These are phyloP conservation scores for Rhodomyrtus tomentosa DNA, from an alignment of 345 rosid genomes.

Conservation along the genomic window DNA sequence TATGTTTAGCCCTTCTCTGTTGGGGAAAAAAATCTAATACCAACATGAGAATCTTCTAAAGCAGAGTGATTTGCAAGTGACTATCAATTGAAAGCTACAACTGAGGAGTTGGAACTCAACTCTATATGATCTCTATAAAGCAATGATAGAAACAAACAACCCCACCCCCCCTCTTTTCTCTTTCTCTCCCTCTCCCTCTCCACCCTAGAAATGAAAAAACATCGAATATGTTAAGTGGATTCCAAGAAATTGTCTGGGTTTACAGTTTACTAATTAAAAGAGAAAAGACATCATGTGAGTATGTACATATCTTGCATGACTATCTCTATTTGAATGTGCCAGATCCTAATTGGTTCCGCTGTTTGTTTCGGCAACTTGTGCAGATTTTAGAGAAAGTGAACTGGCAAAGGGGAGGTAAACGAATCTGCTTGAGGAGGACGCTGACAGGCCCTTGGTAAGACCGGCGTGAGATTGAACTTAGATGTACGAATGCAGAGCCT, in stretches of 20 bases:
- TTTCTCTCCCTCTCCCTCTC: background rate
- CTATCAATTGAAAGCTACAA: background rate
- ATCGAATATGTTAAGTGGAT: background rate
- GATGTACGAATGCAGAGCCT: background rate
- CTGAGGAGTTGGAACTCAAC: background rate
- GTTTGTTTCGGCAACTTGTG: background rate
- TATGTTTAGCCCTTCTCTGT: background rate
- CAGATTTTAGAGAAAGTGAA: slow-evolving; percentile 23
- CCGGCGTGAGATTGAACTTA: background rate
- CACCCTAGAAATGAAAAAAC: background rate
- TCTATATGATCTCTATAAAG: background rate
- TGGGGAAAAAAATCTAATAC: background rate
- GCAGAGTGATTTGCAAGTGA: background rate
- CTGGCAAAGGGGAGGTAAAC: slow-evolving; percentile 47
- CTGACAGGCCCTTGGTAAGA: slow-evolving; percentile 86
- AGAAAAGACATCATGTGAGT: background rate
- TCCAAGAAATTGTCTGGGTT: background rate
- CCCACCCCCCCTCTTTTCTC: too few species aligned
- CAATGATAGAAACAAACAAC: too few species aligned
- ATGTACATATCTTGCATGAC: background rate
- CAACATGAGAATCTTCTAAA: background rate
- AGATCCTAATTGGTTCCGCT: background rate
- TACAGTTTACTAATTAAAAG: background rate
- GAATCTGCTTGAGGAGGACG: slow-evolving; percentile 75
- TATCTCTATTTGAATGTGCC: background rate